Percentiles rank a stretch among this genome's conserved stretches.
Evolutionary conservation across 2,329 filamentous ascomycete species (phyloP).

Genomic region (Colletotrichum magnum): DNA sequence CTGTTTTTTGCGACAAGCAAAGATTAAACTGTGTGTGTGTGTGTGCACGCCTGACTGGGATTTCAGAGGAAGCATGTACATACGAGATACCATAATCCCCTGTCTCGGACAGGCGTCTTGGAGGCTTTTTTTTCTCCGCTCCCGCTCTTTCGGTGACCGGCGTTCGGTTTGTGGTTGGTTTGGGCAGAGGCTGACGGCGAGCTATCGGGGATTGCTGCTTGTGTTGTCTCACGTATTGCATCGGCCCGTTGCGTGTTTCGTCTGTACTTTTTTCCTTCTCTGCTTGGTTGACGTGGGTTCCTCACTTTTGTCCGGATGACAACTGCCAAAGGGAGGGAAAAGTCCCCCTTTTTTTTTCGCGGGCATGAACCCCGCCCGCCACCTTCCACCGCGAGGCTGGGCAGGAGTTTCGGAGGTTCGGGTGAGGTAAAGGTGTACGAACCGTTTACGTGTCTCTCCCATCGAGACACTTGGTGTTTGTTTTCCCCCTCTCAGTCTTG

Average conservation of each 20-base stretch:
- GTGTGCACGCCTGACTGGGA: slow-evolving; percentile 21
- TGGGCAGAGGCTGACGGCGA: neutral
- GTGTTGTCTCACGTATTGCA: slow-evolving; percentile 1
- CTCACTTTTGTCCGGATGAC: neutral
- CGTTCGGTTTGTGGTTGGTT: neutral
- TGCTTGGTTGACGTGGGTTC: neutral
- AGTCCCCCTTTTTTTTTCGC: no score
- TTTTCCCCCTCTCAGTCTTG: no score
- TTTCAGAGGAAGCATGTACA: slow-evolving; percentile 36
- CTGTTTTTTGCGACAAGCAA: slow-evolving; percentile 11
- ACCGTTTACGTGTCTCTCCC: neutral
- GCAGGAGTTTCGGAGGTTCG: neutral
- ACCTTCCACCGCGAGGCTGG: neutral
- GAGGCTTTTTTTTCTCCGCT: neutral
- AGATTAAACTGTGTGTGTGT: neutral
- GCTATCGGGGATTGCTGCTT: neutral
- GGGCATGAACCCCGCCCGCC: no score
- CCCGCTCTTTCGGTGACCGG: neutral
- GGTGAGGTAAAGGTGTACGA: neutral
- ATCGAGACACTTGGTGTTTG: neutral
- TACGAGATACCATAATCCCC: slow-evolving; percentile 42
- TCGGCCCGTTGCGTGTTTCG: slow-evolving; percentile 32
- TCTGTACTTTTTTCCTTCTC: neutral
- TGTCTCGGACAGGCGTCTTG: slow-evolving; percentile 39
- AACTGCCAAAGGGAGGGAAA: neutral